Evolutionary conservation across 2,329 filamentous ascomycete species (phyloP).

Genomic region (Epichloe aotearoae): DNA sequence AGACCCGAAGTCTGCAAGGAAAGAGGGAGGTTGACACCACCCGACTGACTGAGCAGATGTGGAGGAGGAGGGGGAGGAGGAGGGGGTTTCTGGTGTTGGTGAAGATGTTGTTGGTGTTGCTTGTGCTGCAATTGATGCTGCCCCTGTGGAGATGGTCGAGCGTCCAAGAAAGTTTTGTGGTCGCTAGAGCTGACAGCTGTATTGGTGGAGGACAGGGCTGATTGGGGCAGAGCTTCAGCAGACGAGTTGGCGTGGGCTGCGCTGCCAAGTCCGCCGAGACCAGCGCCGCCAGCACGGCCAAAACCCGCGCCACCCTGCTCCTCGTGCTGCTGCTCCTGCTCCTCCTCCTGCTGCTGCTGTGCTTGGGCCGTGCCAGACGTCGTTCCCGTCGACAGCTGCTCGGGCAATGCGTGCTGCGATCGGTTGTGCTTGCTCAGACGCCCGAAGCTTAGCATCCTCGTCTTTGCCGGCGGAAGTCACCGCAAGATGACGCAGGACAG

Average conservation of each 20-base stretch:
- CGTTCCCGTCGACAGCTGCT: slow-evolving; percentile 23
- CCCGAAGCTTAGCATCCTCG: slow-evolving; percentile 38
- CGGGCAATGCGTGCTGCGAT: slow-evolving; percentile 41
- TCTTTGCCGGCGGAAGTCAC: slow-evolving; percentile 2
- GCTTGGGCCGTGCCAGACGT: slow-evolving; percentile 14
- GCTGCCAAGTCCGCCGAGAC: background rate
- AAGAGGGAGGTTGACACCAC: slow-evolving; percentile 16
- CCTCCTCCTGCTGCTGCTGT: background rate
- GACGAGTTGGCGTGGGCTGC: slow-evolving; percentile 16
- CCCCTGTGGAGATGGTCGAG: slow-evolving; percentile 9
- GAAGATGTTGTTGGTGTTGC: slow-evolving; percentile 14
- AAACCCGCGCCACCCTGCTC: background rate
- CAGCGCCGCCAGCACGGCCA: background rate
- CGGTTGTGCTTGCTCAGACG: slow-evolving; percentile 43
- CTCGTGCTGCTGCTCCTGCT: background rate
- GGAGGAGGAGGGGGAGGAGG: slow-evolving; percentile 14
- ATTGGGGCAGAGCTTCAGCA: slow-evolving; percentile 24
- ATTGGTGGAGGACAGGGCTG: slow-evolving; percentile 31
- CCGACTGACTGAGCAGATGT: slow-evolving; percentile 18
- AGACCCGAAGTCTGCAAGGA: slow-evolving; percentile 18
- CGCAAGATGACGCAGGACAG: background rate
- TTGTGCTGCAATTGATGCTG: slow-evolving; percentile 12
- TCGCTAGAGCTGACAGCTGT: slow-evolving; percentile 33
- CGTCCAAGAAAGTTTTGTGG: slow-evolving; percentile 25
- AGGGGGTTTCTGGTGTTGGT: slow-evolving; percentile 17